Evolutionary conservation across 2,329 filamentous ascomycete genomes (phyloP).

Genomic region (Atkinsonella texensis): DNA sequence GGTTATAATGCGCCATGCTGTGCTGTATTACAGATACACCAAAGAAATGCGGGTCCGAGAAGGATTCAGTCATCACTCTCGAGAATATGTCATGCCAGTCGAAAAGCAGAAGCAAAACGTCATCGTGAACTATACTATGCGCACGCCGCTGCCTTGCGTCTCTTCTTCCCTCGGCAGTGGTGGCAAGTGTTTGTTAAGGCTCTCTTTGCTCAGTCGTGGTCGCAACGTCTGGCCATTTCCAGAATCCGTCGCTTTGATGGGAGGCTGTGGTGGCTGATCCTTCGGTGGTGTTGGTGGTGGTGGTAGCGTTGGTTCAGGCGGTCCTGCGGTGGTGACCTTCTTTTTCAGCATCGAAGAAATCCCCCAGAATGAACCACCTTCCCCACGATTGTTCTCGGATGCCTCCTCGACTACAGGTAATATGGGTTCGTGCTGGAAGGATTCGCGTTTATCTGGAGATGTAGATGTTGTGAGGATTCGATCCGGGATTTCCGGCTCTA

Average conservation of each 20-base stretch:
- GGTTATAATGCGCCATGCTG: constrained; percentile 1
- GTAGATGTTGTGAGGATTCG: constrained; percentile 37
- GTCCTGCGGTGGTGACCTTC: constrained; percentile 19
- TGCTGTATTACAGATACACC: constrained; percentile 4
- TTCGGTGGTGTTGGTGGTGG: constrained; percentile 25
- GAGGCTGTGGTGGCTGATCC: constrained; percentile 7
- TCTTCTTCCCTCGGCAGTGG: constrained; percentile 34
- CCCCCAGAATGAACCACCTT: constrained; percentile 19
- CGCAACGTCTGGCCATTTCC: constrained; percentile 34
- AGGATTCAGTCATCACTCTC: not conserved
- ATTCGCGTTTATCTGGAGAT: constrained; percentile 36
- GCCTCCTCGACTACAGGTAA: constrained; percentile 85
- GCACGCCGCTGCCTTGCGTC: constrained; percentile 15
- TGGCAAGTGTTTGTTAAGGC: constrained; percentile 48
- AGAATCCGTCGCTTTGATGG: constrained; percentile 25
- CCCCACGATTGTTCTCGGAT: constrained; percentile 56
- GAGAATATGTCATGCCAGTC: not conserved
- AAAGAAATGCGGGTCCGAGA: constrained; percentile 1
- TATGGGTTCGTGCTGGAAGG: constrained; percentile 41
- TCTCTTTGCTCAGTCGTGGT: constrained; percentile 37
- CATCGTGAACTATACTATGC: constrained; percentile 20
- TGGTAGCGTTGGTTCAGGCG: constrained; percentile 31
- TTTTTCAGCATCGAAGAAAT: constrained; percentile 25
- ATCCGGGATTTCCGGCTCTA: constrained; percentile 45
- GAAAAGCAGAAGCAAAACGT: constrained; percentile 12